Percentiles rank a stretch among this genome's conserved stretches.
These are phyloP conservation scores for Ceriops tagal DNA, from an alignment of 345 rosid genomes.

Conservation along the genomic window DNA sequence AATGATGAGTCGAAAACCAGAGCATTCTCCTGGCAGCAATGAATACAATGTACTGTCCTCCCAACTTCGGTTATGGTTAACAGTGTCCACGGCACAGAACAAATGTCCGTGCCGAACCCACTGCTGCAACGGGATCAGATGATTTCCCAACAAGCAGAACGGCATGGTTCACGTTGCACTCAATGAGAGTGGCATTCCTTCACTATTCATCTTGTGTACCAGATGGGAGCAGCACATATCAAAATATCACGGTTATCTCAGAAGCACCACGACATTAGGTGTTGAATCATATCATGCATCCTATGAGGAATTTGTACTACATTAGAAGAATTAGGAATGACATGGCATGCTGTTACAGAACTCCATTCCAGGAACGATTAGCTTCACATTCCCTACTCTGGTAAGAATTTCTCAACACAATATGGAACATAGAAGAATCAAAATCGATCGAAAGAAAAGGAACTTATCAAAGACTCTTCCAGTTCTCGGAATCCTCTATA, in stretches of 20 bases:
- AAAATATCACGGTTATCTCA: neutral
- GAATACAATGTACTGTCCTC: too few relatives aligned
- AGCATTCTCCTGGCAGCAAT: too few relatives aligned
- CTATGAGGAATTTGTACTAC: neutral
- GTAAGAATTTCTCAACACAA: constrained; percentile 7
- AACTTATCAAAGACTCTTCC: constrained; percentile 74
- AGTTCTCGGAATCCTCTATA: constrained; percentile 81
- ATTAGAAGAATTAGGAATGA: neutral
- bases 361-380: neutral
- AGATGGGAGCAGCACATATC: too few relatives aligned
- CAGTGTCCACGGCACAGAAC: neutral
- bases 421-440: constrained; percentile 23
- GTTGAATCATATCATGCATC: neutral
- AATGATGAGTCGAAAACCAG: too few relatives aligned
- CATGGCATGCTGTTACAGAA: constrained; percentile 2
- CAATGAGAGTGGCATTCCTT: too few relatives aligned
- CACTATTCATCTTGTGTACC: too few relatives aligned
- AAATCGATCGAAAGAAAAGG: constrained; percentile 49
- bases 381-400: constrained; percentile 12
- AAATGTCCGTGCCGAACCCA: neutral
- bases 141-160: neutral
- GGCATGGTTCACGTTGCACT: neutral
- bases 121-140: neutral
- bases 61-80: neutral
- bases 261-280: neutral